Evolutionary conservation across 1,139 yeast genomes (phyloP), one percentile per base, ranked within the genome.

Genomic region (Spencermartinsiella ligniputridi): DNA sequence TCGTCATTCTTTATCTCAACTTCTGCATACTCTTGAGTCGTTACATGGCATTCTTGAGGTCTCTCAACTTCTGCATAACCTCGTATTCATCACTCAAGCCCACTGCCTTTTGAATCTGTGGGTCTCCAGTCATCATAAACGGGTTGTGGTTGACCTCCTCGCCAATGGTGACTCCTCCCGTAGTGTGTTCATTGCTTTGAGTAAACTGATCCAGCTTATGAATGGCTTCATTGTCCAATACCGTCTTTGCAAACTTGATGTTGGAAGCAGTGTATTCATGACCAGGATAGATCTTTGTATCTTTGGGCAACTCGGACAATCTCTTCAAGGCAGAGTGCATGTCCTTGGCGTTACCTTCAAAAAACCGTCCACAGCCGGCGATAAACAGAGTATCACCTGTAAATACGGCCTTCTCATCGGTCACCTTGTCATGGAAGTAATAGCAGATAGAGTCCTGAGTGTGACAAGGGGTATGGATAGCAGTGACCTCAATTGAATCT

Each of bases 391-490:
- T 92, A 64, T 92, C 99, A 8, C 99, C 99, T 0, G 97, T 88
- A 65, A 92, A 88, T 2, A 92, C 90, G 1, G 83, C 92, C 52
- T 71, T 73, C 53, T 89, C 78, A 27, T 71, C 72, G 1, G 88
- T 78, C 29, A 67, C 66, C 11, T 64, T 55, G 62, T 92, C 97
- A 42, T 70, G 71, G 0, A 78, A 87, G 55, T 67, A 85, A 66
- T 88, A 92, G 62, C 97, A 90, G 47, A 92, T 85, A 3, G 95
- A 86, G 63, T 94, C 98, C 63, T 85, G 95, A 0, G 99, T 92
- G 62, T 92, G 99, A 61, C 99, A 92, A 1, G 99, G 98, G 0
- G 99, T 92, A 64, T 92, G 92, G 40, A 92, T 71, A 1, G 97
- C 95, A 3, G 83, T 80, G 42, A 92, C 76, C n/a, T 75, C 69